phyloP scores from a whole-genome alignment of 495 filamentous ascomycete species.

The Parathielavia hyrcaniae region DNA sequence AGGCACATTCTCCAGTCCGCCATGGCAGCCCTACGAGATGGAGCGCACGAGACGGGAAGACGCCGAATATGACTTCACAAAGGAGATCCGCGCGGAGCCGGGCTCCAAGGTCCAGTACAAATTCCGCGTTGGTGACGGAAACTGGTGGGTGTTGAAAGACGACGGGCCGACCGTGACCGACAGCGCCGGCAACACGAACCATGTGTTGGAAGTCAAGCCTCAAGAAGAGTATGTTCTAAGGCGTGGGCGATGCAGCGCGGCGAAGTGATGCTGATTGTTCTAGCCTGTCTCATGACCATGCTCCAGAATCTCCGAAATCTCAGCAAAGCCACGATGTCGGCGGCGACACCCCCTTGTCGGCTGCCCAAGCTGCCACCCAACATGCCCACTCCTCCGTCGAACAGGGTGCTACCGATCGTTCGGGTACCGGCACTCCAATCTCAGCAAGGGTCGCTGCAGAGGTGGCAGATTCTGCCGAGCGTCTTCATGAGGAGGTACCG shows the following conservation, averaged over 20 bases:
- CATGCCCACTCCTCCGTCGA: constrained; percentile 9
- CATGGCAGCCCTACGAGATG: constrained; percentile 61
- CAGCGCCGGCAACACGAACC: constrained; percentile 52
- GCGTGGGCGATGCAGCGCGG: no score
- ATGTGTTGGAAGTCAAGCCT: constrained; percentile 43
- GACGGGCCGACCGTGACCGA: constrained; percentile 49
- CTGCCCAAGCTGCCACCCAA: constrained; percentile 8
- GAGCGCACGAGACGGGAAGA: constrained; percentile 38
- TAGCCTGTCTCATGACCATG: not conserved
- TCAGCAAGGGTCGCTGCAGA: constrained; percentile 33
- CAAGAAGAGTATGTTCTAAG: constrained; percentile 14
- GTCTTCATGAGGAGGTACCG: constrained; percentile 31
- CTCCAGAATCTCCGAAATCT: not conserved
- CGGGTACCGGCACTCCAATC: constrained; percentile 23
- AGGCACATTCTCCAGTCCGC: constrained; percentile 57
- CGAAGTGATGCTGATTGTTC: not conserved
- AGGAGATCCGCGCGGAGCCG: constrained; percentile 42
- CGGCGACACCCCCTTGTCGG: not conserved
- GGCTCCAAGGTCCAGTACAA: constrained; percentile 60
- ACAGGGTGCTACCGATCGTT: not conserved
- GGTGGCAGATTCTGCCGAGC: constrained; percentile 39
- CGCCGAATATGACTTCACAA: constrained; percentile 40
- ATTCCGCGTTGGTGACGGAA: constrained; percentile 55
- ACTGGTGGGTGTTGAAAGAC: constrained; percentile 63
- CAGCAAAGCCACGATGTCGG: not conserved